These are phyloP conservation scores for Vicia faba DNA, from an alignment of 306 rosid species.

Conservation along the genomic window DNA sequence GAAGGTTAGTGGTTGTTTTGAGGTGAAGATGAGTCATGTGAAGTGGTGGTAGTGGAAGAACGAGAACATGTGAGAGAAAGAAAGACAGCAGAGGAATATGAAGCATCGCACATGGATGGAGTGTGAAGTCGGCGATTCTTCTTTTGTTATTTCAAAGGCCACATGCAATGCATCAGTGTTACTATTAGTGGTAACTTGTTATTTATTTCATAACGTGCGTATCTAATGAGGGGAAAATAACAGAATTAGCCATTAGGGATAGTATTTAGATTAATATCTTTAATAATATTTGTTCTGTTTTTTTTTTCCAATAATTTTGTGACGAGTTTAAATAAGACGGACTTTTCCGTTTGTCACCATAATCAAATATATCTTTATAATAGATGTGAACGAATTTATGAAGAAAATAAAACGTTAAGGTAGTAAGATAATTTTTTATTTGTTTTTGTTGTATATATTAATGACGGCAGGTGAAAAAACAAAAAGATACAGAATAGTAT, in stretches of 20 bases:
- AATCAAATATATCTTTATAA: too few species aligned
- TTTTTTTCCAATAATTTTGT: too few species aligned
- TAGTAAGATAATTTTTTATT: not conserved
- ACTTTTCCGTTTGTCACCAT: too few species aligned
- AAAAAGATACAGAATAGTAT: not conserved
- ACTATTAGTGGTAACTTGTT: not conserved
- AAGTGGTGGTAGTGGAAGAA: not conserved
- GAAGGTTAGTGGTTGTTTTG: not conserved
- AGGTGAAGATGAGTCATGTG: slow-evolving; percentile 15
- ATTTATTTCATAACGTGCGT: too few species aligned
- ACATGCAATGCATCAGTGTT: slow-evolving; percentile 37
- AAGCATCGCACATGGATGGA: slow-evolving; percentile 55
- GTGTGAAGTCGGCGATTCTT: slow-evolving; percentile 37
- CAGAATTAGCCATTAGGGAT: too few species aligned
- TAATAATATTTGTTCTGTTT: too few species aligned
- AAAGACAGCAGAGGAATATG: slow-evolving; percentile 40
- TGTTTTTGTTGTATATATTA: not conserved
- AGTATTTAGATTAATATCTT: too few species aligned
- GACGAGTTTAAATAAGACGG: too few species aligned
- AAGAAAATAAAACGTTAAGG: not conserved
- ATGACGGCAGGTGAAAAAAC: slow-evolving; percentile 39
- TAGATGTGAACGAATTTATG: too few species aligned
- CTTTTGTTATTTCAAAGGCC: slow-evolving; percentile 26
- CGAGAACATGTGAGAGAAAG: slow-evolving; percentile 23
- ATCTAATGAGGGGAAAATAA: too few species aligned